Conservation (phyloP, 192 early-diverging fungal genomes). For the Podila verticillata region DNA sequence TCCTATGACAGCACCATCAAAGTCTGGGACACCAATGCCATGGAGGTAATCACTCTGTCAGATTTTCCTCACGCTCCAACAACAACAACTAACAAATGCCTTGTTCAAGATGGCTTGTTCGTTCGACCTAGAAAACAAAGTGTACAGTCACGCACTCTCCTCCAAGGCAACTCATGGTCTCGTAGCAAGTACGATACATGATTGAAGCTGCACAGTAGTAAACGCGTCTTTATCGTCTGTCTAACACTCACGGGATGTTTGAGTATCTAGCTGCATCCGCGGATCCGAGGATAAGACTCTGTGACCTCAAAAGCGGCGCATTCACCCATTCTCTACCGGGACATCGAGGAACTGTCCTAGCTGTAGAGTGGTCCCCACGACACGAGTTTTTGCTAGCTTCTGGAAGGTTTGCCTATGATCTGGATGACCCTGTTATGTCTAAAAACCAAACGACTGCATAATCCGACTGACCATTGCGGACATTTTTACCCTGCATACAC, state of each 20-base stretch:
- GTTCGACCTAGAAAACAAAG: conserved; percentile 75
- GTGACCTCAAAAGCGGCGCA: conserved; percentile 77
- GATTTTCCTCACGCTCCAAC: no score
- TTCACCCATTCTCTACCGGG: conserved; percentile 66
- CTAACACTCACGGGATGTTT: background rate
- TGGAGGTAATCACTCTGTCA: conserved; percentile 61
- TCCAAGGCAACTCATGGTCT: conserved; percentile 77
- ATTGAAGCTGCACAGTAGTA: background rate
- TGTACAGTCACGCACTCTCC: conserved; percentile 80
- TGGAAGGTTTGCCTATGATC: conserved; percentile 65
- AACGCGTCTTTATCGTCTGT: background rate
- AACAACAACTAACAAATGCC: no score
- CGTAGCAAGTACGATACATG: conserved; percentile 71
- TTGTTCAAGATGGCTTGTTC: conserved; percentile 62
- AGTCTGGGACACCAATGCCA: conserved; percentile 82
- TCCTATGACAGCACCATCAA: conserved; percentile 82
- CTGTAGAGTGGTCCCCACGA: conserved; percentile 79
- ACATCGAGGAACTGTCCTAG: conserved; percentile 66
- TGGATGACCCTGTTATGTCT: background rate
- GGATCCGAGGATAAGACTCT: conserved; percentile 76
- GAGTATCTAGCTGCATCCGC: conserved; percentile 64
- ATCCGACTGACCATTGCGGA: background rate
- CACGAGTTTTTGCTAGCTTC: conserved; percentile 78
- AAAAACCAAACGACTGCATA: background rate
- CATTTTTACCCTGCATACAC: conserved; percentile 1